These are phyloP conservation scores for Claviceps digitariae DNA, from an alignment of 2,329 filamentous ascomycete species.

Conservation along the genomic window DNA sequence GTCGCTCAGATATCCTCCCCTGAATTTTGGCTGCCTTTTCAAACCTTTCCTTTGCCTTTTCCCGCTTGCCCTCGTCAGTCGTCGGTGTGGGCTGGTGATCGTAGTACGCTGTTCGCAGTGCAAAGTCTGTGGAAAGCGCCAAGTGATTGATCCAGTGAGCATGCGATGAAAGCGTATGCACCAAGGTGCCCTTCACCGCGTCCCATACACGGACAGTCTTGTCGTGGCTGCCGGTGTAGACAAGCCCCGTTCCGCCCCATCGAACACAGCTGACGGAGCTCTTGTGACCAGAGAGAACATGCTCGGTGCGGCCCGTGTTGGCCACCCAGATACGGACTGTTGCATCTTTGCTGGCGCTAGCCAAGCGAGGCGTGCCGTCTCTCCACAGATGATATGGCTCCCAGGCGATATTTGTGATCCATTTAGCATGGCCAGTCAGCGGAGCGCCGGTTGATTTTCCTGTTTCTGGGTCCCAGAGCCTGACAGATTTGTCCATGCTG, in stretches of 20 bases:
- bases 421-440: constrained; percentile 78
- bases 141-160: constrained; percentile 95
- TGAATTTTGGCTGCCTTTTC: constrained; percentile 69
- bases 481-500: constrained; percentile 84
- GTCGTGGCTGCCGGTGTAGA: constrained; percentile 81
- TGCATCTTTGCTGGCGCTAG: constrained; percentile 78
- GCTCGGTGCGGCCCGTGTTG: constrained; percentile 63
- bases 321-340: constrained; percentile 82
- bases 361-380: constrained; percentile 61
- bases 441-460: constrained; percentile 53
- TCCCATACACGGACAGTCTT: constrained; percentile 91
- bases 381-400: constrained; percentile 81
- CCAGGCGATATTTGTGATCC: constrained; percentile 80
- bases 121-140: constrained; percentile 84
- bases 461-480: constrained; percentile 75
- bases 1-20: constrained; percentile 64
- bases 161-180: constrained; percentile 69
- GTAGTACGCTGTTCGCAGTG: constrained; percentile 70
- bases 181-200: constrained; percentile 59
- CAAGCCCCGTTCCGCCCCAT: constrained; percentile 81
- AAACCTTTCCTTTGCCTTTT: constrained; percentile 69
- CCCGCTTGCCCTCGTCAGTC: constrained; percentile 54
- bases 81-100: constrained; percentile 64
- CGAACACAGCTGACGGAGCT: constrained; percentile 78
- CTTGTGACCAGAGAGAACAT: constrained; percentile 79